Percentiles rank a stretch among this genome's conserved stretches.
These are phyloP conservation scores for Hypoxylon intermedium DNA, from an alignment of 495 filamentous ascomycete genomes.

Conservation along the genomic window DNA sequence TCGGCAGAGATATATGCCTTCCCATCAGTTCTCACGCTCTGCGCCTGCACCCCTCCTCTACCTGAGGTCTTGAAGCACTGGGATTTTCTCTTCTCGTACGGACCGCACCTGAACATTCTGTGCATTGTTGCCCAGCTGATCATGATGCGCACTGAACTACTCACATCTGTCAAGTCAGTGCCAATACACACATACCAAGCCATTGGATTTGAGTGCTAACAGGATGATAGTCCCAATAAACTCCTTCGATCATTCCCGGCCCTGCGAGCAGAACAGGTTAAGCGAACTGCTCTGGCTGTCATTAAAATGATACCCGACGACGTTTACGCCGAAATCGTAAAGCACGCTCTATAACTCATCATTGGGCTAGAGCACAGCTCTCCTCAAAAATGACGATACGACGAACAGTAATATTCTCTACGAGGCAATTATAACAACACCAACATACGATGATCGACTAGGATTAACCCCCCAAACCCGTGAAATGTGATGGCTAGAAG, in stretches of 20 bases:
- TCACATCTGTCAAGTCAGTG: conserved; percentile 80
- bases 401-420: background rate
- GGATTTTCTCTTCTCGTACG: conserved; percentile 98
- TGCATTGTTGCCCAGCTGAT: conserved; percentile 98
- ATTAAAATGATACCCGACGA: conserved; percentile 86
- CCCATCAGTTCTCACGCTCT: conserved; percentile 91
- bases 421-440: conserved; percentile 18
- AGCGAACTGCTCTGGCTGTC: conserved; percentile 77
- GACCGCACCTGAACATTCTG: conserved; percentile 89
- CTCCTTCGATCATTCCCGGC: conserved; percentile 88
- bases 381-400: background rate
- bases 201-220: conserved; percentile 20
- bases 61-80: conserved; percentile 94
- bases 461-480: conserved; percentile 2
- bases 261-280: conserved; percentile 80
- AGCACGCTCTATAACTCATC: conserved; percentile 73
- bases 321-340: conserved; percentile 85
- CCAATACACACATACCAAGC: background rate
- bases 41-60: conserved; percentile 94
- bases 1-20: conserved; percentile 97
- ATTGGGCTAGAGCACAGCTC: background rate
- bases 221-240: conserved; percentile 77
- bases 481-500: no score
- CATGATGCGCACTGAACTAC: conserved; percentile 81
- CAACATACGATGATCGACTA: background rate